Evolutionary conservation across 1,139 yeast species (phyloP).

Genomic region (Eremothecium cymbalariae): DNA sequence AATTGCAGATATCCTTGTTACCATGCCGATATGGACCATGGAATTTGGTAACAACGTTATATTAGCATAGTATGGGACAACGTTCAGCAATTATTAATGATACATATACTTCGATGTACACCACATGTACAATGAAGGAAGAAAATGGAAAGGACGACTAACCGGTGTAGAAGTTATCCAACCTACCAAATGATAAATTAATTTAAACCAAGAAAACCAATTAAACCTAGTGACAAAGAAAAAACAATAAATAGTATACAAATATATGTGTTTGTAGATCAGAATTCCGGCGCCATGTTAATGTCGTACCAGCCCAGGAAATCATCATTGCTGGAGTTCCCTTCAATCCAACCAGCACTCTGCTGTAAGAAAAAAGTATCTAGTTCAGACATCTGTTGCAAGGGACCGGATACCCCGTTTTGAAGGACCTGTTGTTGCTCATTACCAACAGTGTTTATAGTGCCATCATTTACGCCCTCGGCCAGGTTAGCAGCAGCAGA

Average conservation of each 20-base stretch:
- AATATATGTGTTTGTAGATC: conserved; percentile 7
- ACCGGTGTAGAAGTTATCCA: too few species aligned
- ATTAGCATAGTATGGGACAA: too few species aligned
- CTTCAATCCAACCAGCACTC: conserved; percentile 77
- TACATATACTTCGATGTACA: too few species aligned
- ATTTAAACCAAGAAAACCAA: neutral
- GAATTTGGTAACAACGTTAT: too few species aligned
- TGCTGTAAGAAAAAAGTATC: conserved; percentile 61
- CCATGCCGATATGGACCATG: too few species aligned
- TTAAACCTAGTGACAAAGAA: neutral
- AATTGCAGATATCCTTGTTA: too few species aligned
- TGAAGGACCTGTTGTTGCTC: conserved; percentile 2
- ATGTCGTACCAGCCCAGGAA: conserved; percentile 93
- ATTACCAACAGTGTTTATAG: neutral
- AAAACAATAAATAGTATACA: neutral
- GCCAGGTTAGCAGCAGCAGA: conserved; percentile 1
- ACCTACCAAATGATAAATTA: too few species aligned
- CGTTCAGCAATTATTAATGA: too few species aligned
- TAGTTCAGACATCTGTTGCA: conserved; percentile 22
- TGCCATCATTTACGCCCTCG: too few species aligned
- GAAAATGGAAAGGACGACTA: too few species aligned
- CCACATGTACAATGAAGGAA: too few species aligned
- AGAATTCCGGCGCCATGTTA: conserved; percentile 52
- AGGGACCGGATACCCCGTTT: conserved; percentile 4
- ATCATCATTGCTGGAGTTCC: conserved; percentile 53